Conservation (phyloP, 1,284 basidiomycete genomes). For the Rugosomyces carneus region DNA sequence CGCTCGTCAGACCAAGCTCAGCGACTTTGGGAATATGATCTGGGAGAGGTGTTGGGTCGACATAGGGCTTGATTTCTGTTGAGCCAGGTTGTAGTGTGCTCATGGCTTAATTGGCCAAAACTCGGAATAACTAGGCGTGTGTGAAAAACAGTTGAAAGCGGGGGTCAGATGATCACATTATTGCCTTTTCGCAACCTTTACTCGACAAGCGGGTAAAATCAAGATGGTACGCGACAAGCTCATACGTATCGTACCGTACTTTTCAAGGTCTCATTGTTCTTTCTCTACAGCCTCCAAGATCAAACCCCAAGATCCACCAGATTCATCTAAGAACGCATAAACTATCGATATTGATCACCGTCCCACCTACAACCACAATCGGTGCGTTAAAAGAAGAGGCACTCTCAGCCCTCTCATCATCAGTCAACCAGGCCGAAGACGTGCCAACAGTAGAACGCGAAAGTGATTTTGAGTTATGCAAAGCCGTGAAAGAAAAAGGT, state of each 20-base stretch:
- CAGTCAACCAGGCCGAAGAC: slow-evolving; percentile 33
- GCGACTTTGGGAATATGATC: slow-evolving; percentile 75
- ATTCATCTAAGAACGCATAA: slow-evolving; percentile 66
- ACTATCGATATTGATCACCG: slow-evolving; percentile 55
- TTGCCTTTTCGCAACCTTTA: background rate
- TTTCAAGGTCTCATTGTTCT: background rate
- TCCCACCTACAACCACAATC: slow-evolving; percentile 48
- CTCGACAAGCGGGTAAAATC: slow-evolving; percentile 1
- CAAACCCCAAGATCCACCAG: slow-evolving; percentile 50
- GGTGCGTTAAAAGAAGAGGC: slow-evolving; percentile 55
- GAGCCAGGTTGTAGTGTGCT: slow-evolving; percentile 39
- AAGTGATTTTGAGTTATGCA: slow-evolving; percentile 63
- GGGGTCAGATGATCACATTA: background rate
- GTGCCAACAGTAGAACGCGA: slow-evolving; percentile 38
- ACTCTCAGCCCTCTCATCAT: slow-evolving; percentile 50
- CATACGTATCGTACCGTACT: too few relatives aligned
- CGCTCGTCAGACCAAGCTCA: slow-evolving; percentile 90
- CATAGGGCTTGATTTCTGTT: slow-evolving; percentile 21
- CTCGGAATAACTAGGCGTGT: slow-evolving; percentile 21
- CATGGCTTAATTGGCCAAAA: slow-evolving; percentile 40
- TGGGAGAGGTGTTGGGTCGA: slow-evolving; percentile 66
- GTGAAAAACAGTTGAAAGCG: too few relatives aligned
- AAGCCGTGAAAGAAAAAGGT: slow-evolving; percentile 44
- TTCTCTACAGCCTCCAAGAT: slow-evolving; percentile 30
- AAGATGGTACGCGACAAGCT: slow-evolving; percentile 15